A percentile compares a stretch with the other conserved stretches of the same genome.
These are phyloP conservation scores for Coprinellus micaceus DNA, from an alignment of 768 basidiomycete species.

Conservation along the genomic window DNA sequence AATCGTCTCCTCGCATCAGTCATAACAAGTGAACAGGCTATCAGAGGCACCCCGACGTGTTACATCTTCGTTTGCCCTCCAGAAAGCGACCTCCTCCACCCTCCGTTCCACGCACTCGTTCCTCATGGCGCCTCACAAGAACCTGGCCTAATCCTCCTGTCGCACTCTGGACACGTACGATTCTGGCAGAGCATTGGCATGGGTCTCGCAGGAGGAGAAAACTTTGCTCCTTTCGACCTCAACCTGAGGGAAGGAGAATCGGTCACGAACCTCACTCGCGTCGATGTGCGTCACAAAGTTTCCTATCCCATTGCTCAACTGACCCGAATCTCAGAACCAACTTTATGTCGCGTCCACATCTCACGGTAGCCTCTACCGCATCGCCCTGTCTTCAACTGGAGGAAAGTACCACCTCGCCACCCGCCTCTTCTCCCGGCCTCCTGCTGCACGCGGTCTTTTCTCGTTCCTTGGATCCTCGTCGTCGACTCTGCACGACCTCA, in stretches of 20 bases:
- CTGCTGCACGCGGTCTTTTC: conserved; percentile 40
- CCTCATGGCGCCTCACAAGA: conserved; percentile 68
- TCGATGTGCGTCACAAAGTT: conserved; percentile 46
- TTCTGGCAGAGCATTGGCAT: conserved; percentile 89
- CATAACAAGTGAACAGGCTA: conserved; percentile 33
- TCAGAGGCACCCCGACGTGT: conserved; percentile 73
- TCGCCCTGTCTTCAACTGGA: conserved; percentile 61
- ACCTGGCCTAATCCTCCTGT: conserved; percentile 82
- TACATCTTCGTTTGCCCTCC: conserved; percentile 77
- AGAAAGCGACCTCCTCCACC: conserved; percentile 34
- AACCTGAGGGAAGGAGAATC: conserved; percentile 52
- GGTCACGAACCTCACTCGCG: conserved; percentile 63
- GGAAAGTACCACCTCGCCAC: conserved; percentile 61
- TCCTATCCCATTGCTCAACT: conserved; percentile 1
- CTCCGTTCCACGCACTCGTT: conserved; percentile 60
- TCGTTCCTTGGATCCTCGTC: conserved; percentile 42
- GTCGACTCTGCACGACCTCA: conserved; percentile 33
- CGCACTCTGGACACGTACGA: conserved; percentile 64
- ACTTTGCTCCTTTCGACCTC: conserved; percentile 49
- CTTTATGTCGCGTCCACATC: conserved; percentile 70
- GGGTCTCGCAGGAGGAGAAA: conserved; percentile 76
- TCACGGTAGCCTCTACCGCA: conserved; percentile 59
- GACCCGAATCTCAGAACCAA: conserved; percentile 41
- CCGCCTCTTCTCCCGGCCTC: conserved; percentile 58
- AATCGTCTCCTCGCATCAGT: not conserved